These are phyloP conservation scores for Rhynchosporium secalis DNA, from an alignment of 2,329 filamentous ascomycete genomes.

Conservation along the genomic window DNA sequence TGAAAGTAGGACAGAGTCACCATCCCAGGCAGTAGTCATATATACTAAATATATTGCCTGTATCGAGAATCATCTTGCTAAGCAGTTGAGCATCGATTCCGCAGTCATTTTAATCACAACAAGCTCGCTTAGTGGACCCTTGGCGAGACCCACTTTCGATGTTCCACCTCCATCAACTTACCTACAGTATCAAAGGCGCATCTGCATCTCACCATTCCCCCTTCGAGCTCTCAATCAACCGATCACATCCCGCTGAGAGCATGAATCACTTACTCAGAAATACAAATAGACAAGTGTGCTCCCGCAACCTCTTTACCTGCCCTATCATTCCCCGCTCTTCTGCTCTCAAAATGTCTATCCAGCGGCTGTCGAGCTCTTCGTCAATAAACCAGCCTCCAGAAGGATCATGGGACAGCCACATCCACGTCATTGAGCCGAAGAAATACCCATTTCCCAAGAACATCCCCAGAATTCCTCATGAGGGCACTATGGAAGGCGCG, in stretches of 20 bases:
- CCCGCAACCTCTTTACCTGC: neutral
- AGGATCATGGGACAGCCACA: constrained; percentile 47
- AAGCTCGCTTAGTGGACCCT: neutral
- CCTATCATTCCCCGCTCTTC: neutral
- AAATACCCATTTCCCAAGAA: constrained; percentile 49
- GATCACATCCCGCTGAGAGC: neutral
- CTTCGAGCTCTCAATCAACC: neutral
- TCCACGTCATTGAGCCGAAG: constrained; percentile 60
- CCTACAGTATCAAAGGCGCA: neutral
- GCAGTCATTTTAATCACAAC: neutral
- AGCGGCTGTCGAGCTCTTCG: constrained; percentile 6
- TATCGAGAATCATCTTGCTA: neutral
- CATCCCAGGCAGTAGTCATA: no score
- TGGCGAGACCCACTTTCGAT: constrained; percentile 1
- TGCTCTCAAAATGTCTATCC: neutral
- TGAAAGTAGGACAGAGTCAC: neutral
- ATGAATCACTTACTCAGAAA: neutral
- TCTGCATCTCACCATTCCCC: neutral
- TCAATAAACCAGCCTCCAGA: constrained; percentile 4
- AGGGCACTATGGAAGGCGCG: constrained; percentile 53
- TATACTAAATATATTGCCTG: neutral
- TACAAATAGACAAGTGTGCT: neutral
- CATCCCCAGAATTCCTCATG: constrained; percentile 52
- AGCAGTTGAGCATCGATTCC: neutral
- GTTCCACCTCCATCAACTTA: neutral